Evolutionary conservation across 805 yeast genomes (phyloP).

Genomic region (Saccharomyces cerevisiae): DNA sequence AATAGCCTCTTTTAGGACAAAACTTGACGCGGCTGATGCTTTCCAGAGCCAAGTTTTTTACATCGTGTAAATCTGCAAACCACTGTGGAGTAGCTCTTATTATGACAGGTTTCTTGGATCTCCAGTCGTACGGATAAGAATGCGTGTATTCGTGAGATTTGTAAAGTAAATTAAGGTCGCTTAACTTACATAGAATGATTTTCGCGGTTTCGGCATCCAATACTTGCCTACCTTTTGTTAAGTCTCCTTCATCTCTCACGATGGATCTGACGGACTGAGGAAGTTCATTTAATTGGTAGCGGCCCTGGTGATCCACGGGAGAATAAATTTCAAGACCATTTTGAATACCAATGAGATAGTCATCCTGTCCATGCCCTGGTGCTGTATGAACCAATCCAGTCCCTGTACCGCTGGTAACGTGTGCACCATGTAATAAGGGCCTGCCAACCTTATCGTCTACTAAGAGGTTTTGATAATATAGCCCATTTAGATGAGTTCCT

Average conservation of each 20-base stretch:
- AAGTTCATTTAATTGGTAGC: conserved; percentile 46
- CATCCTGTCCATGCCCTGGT: conserved; percentile 97
- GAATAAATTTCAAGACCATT: conserved; percentile 56
- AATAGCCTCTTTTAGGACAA: conserved; percentile 63
- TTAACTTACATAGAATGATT: conserved; percentile 38
- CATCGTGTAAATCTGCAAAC: conserved; percentile 78
- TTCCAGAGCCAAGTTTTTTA: conserved; percentile 53
- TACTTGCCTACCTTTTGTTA: conserved; percentile 44
- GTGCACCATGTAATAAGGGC: conserved; percentile 71
- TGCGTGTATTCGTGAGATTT: conserved; percentile 52
- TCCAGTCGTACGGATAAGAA: conserved; percentile 95
- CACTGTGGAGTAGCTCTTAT: conserved; percentile 95
- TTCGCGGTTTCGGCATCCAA: conserved; percentile 47
- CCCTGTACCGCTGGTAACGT: conserved; percentile 76
- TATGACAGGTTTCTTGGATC: conserved; percentile 90
- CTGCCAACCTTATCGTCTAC: conserved; percentile 29
- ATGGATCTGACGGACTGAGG: conserved; percentile 8
- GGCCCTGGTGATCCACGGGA: conserved; percentile 73
- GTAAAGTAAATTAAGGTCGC: conserved; percentile 37
- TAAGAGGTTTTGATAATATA: conserved; percentile 51
- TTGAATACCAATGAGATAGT: conserved; percentile 60
- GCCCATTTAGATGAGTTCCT: conserved; percentile 37
- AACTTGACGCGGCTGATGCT: conserved; percentile 61
- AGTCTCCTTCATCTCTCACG: conserved; percentile 11
- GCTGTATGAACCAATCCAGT: conserved; percentile 96